Evolutionary conservation across 352 stramenopile genomes (phyloP).

Genomic region (Globisporangium paroecandrum): DNA sequence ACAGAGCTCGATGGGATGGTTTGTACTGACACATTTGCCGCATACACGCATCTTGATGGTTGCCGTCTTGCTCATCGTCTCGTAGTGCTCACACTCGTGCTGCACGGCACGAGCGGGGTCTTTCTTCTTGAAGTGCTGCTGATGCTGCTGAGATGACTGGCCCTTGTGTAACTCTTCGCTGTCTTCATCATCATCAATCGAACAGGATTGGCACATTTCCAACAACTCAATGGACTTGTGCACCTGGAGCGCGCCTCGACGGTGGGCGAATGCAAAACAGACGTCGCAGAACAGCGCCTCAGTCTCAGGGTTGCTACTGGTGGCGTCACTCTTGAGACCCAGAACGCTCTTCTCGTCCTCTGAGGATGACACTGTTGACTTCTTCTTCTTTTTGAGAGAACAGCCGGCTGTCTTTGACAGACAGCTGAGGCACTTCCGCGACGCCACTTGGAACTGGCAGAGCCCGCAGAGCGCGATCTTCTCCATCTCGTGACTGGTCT

Average conservation of each 20-base stretch:
- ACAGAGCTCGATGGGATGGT: slow-evolving; percentile 46
- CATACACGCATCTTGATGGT: slow-evolving; percentile 34
- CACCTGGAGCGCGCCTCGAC: slow-evolving; percentile 33
- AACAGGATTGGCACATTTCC: slow-evolving; percentile 44
- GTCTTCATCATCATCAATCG: neutral
- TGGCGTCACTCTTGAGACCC: neutral
- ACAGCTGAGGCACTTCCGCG: slow-evolving; percentile 44
- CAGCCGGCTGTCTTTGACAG: slow-evolving; percentile 4
- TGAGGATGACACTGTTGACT: neutral
- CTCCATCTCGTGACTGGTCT: slow-evolving; percentile 34
- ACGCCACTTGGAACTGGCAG: slow-evolving; percentile 65
- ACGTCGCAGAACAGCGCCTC: slow-evolving; percentile 60
- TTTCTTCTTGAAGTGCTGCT: neutral
- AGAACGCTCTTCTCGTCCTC: neutral
- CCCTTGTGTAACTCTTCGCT: neutral
- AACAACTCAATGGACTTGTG: slow-evolving; percentile 41
- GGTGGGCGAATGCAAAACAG: slow-evolving; percentile 59
- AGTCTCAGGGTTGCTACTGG: slow-evolving; percentile 8
- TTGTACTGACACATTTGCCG: slow-evolving; percentile 31
- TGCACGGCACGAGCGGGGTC: slow-evolving; percentile 32
- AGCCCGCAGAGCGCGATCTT: slow-evolving; percentile 43
- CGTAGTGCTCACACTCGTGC: slow-evolving; percentile 37
- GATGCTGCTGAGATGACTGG: neutral
- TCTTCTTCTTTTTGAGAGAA: slow-evolving; percentile 12
- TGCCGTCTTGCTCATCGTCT: neutral